A percentile compares a stretch with the other conserved stretches of the same genome.
These are phyloP conservation scores for Nicotiana paniculata DNA, from an alignment of 257 asterid species.

Conservation along the genomic window DNA sequence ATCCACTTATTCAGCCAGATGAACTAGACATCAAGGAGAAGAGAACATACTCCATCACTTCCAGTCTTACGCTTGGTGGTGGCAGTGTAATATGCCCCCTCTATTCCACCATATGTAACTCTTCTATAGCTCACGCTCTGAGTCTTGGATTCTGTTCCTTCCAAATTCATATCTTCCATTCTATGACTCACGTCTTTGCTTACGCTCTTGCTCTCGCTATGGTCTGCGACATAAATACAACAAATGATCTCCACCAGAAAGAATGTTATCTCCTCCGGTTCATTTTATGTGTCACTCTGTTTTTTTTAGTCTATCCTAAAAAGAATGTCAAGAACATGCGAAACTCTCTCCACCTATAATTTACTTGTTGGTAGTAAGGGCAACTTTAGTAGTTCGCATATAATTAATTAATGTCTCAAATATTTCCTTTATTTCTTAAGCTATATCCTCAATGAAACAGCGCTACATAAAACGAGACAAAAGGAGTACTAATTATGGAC, in stretches of 20 bases:
- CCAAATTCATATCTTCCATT: conserved; percentile 15
- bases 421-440: no score
- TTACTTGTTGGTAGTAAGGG: no score
- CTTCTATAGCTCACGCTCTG: conserved; percentile 49
- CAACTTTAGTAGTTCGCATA: no score
- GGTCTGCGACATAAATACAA: conserved; percentile 21
- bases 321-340: no score
- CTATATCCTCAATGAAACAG: no score
- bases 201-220: conserved; percentile 17
- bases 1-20: neutral
- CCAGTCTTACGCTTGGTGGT: conserved; percentile 49
- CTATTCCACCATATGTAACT: conserved; percentile 74
- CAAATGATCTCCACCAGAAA: neutral
- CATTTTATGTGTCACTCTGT: no score
- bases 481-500: no score
- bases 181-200: conserved; percentile 13
- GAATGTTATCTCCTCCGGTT: no score
- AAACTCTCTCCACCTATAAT: no score
- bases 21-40: neutral
- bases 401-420: no score
- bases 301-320: no score
- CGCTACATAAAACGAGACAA: no score
- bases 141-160: conserved; percentile 17
- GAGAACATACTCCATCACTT: conserved; percentile 53
- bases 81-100: conserved; percentile 67